phyloP scores from a whole-genome alignment of 208 protist genomes.

The Novymonas esmeraldas region DNA sequence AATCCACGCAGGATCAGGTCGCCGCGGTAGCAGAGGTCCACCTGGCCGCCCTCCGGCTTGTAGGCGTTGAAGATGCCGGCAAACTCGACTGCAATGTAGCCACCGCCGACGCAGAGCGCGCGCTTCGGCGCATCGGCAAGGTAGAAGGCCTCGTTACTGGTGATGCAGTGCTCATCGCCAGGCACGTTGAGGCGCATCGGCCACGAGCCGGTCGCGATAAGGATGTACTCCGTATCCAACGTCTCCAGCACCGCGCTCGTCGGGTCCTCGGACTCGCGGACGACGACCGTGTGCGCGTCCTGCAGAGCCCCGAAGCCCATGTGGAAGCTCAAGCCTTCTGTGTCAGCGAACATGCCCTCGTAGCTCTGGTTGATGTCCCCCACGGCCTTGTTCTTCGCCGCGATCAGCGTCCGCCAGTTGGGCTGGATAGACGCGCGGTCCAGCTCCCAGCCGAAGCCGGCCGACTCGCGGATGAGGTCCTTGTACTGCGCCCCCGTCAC shows the following conservation, averaged over 20 bases:
- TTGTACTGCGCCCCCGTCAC: constrained; percentile 87
- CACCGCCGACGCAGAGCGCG: constrained; percentile 85
- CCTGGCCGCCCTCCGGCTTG: constrained; percentile 66
- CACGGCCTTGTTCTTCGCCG: constrained; percentile 88
- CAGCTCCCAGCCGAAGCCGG: constrained; percentile 85
- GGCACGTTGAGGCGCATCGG: constrained; percentile 78
- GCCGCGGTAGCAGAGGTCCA: constrained; percentile 81
- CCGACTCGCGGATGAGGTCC: constrained; percentile 75
- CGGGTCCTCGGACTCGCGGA: constrained; percentile 58
- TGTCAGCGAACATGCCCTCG: constrained; percentile 87
- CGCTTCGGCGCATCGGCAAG: constrained; percentile 76
- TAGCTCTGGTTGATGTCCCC: constrained; percentile 91
- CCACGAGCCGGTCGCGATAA: constrained; percentile 88
- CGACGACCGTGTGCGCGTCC: constrained; percentile 73
- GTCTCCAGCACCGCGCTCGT: constrained; percentile 57
- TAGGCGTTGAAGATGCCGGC: constrained; percentile 93
- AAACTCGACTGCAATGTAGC: constrained; percentile 93
- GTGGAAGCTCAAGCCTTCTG: constrained; percentile 85
- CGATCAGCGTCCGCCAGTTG: constrained; percentile 90
- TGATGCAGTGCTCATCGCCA: constrained; percentile 90
- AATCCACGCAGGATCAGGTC: constrained; percentile 89
- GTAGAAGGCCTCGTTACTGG: constrained; percentile 93
- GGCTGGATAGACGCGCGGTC: constrained; percentile 45
- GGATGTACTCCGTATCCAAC: constrained; percentile 77
- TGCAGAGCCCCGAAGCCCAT: constrained; percentile 77